These are phyloP conservation scores for Elongisporangium anandrum DNA, from an alignment of 352 stramenopile species.

Conservation along the genomic window DNA sequence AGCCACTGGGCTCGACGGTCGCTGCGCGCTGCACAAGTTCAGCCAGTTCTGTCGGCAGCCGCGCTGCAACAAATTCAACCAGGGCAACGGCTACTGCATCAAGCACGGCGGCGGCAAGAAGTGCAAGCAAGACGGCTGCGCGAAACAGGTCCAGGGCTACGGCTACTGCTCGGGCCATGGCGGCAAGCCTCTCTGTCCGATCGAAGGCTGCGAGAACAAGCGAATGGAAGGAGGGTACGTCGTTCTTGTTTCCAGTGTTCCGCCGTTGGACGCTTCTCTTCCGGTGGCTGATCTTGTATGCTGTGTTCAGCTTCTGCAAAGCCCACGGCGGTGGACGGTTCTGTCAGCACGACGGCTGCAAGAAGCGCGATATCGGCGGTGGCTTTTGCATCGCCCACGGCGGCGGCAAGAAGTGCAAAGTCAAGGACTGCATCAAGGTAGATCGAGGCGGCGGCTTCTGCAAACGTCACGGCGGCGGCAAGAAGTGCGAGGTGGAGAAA, in stretches of 20 bases:
- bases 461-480: conserved; percentile 81
- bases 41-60: conserved; percentile 81
- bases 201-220: conserved; percentile 79
- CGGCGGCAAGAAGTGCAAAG: conserved; percentile 80
- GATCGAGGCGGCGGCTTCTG: conserved; percentile 78
- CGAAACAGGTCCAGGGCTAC: conserved; percentile 82
- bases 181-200: conserved; percentile 69
- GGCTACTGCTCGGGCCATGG: conserved; percentile 82
- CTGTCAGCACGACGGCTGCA: conserved; percentile 67
- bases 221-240: conserved; percentile 75
- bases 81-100: conserved; percentile 83
- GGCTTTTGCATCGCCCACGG: conserved; percentile 85
- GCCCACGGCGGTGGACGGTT: conserved; percentile 76
- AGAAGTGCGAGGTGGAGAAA: conserved; percentile 72
- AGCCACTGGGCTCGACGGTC: conserved; percentile 65
- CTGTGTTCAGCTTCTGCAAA: conserved; percentile 75
- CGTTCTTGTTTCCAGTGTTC: neutral
- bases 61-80: conserved; percentile 82
- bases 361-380: conserved; percentile 82
- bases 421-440: conserved; percentile 68
- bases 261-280: conserved; percentile 2
- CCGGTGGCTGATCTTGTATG: conserved; percentile 4
- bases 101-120: conserved; percentile 83
- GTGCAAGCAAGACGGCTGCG: conserved; percentile 72
- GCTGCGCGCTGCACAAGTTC: conserved; percentile 77